Base-by-base conservation (phyloP, 2,329 filamentous ascomycete species). In the Xylaria sp. region DNA sequence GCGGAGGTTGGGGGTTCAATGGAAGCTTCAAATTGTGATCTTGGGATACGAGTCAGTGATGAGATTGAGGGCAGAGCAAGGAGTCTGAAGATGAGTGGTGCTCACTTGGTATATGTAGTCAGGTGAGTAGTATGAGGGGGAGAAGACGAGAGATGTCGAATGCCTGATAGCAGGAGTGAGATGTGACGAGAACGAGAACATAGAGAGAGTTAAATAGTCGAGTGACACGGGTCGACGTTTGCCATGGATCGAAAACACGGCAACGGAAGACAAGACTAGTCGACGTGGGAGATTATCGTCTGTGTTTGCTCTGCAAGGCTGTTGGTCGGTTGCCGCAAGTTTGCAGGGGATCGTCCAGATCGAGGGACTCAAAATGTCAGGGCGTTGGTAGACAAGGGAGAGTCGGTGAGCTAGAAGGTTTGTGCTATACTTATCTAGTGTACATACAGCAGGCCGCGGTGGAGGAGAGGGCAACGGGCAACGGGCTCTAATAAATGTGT, bases 191-290 rank as follows among this genome's bases (percentile, higher is more conserved):
- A 63, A 62, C 59, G 67, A 71, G 72, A 63, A 62, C 61, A 66
- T 46, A 68, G 66, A 57, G 54, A 62, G 20, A 34, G 69, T 75
- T 77, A 76, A 71, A 74, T 75, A 72, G 58, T 62, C 58, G 51
- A 34, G 23, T 10, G 65, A 56, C 34, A 44, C n/a, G 13, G 12
- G 58, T 23, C 52, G 51, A 25, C 23, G 57, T 46, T 63, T 54
- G 50, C 64, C 63, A 57, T 28, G 8, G 39, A 34, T 59, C 23
- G 25, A 57, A 37, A 55, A 59, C 61, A 68, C 50, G 25, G 44
- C 34, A 58, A 50, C 31, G 60, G 62, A 50, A 37, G 34, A 37
- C 34, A 8, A 54, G 37, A 56, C 46, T 48, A 58, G 62, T 59
- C 52, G 58, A 66, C 31, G 52, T 61, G 41, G 52, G 65, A 66